These are phyloP conservation scores for Jatropha multifida DNA, from an alignment of 441 rosid species.

Conservation along the genomic window DNA sequence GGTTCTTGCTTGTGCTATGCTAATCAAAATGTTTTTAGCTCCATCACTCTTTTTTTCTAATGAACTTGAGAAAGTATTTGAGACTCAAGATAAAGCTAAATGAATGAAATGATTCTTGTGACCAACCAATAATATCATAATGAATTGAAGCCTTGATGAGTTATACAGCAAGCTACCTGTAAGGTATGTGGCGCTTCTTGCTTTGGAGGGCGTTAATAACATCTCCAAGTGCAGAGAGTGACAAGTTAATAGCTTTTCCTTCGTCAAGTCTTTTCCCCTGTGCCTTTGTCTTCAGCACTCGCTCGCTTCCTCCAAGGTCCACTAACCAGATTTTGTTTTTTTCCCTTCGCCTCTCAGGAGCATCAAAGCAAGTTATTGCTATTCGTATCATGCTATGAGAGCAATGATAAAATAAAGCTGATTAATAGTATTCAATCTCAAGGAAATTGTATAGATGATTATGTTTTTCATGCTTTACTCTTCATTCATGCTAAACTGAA, in stretches of 20 bases:
- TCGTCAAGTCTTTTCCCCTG: constrained; percentile 82
- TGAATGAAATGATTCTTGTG: background rate
- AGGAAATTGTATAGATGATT: background rate
- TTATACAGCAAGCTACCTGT: constrained; percentile 46
- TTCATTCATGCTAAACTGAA: background rate
- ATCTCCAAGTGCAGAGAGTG: constrained; percentile 83
- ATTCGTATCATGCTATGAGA: constrained; percentile 68
- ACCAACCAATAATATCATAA: background rate
- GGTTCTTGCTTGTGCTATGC: background rate
- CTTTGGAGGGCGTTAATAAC: constrained; percentile 74
- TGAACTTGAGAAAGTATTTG: background rate
- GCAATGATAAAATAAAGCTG: constrained; percentile 13
- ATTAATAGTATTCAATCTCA: background rate
- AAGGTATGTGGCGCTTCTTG: constrained; percentile 68
- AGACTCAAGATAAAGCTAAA: background rate
- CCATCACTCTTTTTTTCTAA: background rate
- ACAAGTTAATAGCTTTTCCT: constrained; percentile 89
- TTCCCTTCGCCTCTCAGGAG: constrained; percentile 62
- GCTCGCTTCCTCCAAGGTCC: constrained; percentile 90
- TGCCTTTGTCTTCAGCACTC: constrained; percentile 81
- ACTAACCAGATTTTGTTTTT: constrained; percentile 74
- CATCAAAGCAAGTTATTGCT: constrained; percentile 50
- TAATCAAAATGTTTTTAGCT: background rate
- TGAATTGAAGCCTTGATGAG: background rate
- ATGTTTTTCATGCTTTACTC: constrained; percentile 5